Conservation (phyloP, 805 yeast species). For the Starmerella apis region DNA sequence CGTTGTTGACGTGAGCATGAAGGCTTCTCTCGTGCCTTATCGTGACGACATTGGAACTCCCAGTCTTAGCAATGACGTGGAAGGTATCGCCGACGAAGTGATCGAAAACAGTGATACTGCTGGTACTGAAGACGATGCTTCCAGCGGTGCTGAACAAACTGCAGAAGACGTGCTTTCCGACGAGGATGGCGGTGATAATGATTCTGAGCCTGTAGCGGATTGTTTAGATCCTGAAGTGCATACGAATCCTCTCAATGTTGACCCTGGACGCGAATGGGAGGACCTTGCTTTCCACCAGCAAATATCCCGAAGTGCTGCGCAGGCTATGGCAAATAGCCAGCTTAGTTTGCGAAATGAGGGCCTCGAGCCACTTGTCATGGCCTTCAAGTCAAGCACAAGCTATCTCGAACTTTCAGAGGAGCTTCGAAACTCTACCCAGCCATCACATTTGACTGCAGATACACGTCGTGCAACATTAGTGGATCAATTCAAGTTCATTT, state of each 20-base stretch:
- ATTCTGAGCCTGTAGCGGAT: slow-evolving; percentile 6
- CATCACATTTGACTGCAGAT: slow-evolving; percentile 11
- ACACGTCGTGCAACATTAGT: slow-evolving; percentile 45
- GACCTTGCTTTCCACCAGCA: slow-evolving; percentile 25
- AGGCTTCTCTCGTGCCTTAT: slow-evolving; percentile 28
- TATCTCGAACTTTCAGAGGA: slow-evolving; percentile 24
- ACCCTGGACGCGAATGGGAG: slow-evolving; percentile 24
- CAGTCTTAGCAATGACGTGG: neutral
- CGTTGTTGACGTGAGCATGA: slow-evolving; percentile 80
- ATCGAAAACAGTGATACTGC: neutral
- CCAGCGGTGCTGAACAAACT: neutral
- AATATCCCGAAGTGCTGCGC: slow-evolving; percentile 19
- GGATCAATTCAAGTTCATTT: slow-evolving; percentile 60
- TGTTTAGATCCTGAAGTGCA: slow-evolving; percentile 23
- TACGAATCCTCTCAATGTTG: slow-evolving; percentile 20
- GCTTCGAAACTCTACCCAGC: slow-evolving; percentile 18
- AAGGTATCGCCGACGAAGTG: neutral
- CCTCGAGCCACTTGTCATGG: slow-evolving; percentile 28
- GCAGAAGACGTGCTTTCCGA: slow-evolving; percentile 15
- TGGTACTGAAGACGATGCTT: neutral
- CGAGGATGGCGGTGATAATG: slow-evolving; percentile 6
- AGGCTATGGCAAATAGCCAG: slow-evolving; percentile 21
- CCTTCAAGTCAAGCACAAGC: slow-evolving; percentile 27
- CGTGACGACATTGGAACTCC: neutral
- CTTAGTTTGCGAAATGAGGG: slow-evolving; percentile 24